A percentile compares a stretch with the other conserved stretches of the same genome.
phyloP scores from a whole-genome alignment of 1,284 basidiomycete species.

The Fomitiporia mediterranea region DNA sequence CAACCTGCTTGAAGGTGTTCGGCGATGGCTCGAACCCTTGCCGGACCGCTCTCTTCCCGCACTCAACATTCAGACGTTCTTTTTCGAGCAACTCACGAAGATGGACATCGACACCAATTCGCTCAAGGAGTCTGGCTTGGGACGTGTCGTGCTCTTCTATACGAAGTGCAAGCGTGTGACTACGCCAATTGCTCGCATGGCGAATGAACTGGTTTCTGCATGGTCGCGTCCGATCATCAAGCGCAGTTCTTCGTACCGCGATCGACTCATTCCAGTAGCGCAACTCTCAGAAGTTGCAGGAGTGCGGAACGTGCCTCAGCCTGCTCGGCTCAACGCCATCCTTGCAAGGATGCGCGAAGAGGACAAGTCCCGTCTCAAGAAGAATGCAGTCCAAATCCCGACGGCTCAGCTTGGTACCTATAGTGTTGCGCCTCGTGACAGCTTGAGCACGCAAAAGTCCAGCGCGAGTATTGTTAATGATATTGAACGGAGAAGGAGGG shows the following conservation, averaged over 20 bases:
- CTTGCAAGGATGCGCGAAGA: conserved; percentile 62
- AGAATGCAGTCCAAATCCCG: conserved; percentile 77
- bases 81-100: conserved; percentile 81
- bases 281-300: conserved; percentile 34
- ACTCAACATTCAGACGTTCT: conserved; percentile 91
- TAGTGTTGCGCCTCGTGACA: conserved; percentile 64
- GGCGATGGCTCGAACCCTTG: conserved; percentile 91
- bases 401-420: conserved; percentile 65
- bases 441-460: conserved; percentile 42
- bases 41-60: conserved; percentile 91
- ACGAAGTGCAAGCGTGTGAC: conserved; percentile 90
- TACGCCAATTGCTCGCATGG: conserved; percentile 73
- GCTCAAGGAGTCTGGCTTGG: conserved; percentile 88
- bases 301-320: conserved; percentile 28
- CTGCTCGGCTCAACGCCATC: conserved; percentile 62
- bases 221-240: conserved; percentile 97
- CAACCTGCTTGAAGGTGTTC: conserved; percentile 88
- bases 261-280: conserved; percentile 60
- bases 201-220: conserved; percentile 78
- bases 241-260: conserved; percentile 80
- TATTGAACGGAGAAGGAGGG: conserved; percentile 63
- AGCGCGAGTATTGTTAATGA: conserved; percentile 63
- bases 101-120: conserved; percentile 92
- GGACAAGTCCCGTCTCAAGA: conserved; percentile 63
- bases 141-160: conserved; percentile 94